Evolutionary conservation across 352 stramenopile species (phyloP).

Genomic region (Phytophthora ramorum): DNA sequence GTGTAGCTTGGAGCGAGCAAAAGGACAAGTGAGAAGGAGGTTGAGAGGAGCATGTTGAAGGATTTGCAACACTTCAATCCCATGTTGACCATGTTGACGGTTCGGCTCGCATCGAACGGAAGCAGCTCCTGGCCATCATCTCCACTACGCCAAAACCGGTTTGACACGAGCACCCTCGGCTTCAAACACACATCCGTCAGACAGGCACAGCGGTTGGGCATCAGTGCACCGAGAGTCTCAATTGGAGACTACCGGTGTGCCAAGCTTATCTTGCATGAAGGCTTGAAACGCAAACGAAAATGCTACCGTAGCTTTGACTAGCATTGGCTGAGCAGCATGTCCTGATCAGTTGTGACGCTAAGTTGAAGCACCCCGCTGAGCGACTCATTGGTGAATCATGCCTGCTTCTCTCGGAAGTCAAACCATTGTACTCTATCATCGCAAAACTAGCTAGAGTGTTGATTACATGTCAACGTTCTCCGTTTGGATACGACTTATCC

Average conservation of each 20-base stretch:
- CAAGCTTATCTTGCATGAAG: neutral
- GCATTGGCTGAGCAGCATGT: too few species aligned
- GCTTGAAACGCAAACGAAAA: constrained; percentile 1
- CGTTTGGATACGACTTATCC: too few species aligned
- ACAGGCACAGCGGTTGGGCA: constrained; percentile 3
- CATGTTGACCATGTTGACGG: constrained; percentile 29
- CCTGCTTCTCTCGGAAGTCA: too few species aligned
- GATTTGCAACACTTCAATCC: constrained; percentile 25
- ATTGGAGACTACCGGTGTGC: neutral
- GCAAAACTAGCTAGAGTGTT: too few species aligned
- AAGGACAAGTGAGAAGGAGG: constrained; percentile 23
- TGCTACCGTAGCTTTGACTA: too few species aligned
- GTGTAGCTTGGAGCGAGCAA: constrained; percentile 4
- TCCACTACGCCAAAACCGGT: neutral
- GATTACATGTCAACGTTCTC: too few species aligned
- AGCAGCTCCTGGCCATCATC: neutral
- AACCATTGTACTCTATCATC: too few species aligned
- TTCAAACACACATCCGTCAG: constrained; percentile 29
- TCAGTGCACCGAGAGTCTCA: neutral
- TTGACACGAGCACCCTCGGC: neutral
- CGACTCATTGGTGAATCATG: too few species aligned
- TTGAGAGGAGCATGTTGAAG: constrained; percentile 26
- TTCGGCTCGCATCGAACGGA: neutral
- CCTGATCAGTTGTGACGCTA: too few species aligned
- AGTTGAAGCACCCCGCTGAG: too few species aligned